Evolutionary conservation across 108 stramenopile genomes (phyloP), one percentile per base, ranked within the genome.

Genomic region (Aurantiochytrium sp.): DNA sequence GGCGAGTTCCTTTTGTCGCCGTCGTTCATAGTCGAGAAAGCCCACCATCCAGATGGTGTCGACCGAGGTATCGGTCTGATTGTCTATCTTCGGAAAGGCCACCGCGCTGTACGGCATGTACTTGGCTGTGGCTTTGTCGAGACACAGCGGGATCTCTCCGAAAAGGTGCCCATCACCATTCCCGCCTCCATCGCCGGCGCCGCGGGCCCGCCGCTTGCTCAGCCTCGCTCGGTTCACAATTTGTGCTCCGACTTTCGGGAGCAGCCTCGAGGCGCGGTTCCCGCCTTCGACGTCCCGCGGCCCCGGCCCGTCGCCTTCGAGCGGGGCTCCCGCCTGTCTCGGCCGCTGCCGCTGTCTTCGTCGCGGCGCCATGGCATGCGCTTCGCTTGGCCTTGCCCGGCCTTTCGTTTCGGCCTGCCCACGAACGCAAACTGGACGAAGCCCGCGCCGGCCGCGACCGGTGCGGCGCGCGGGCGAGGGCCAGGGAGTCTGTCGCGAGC

Each of bases 31-130:
- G 24, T 81, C 73, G n/a, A 81, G 45, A 2, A 81, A 81, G 12
- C 73, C 73, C 39, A 81, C 73, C 73, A 81, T 81, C 73, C 73
- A 81, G 6, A 81, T 48, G 12, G 73, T 48, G 42, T 81, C 73
- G 10, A 81, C 42, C 17, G 39, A 41, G 2, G 73, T 65, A 27
- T 65, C 59, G 19, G 59, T 34, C 59, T 65, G 59, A 27, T 65
- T 65, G 59, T 65, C 59, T 10, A 65, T 41, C 24, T 81, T 81
- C 19, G 73, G 73, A 48, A 81, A 81, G 4, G 73, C 39, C 10
- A 81, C 73, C 12, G 73, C 39, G n/a, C 24, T 48, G 45, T 81
- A 81, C 27, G 73, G 39, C 42, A 81, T 41, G 73, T 81, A 81
- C 73, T 81, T 81, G 10, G 73, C 73, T 39, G 73, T 81, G 17